Base-by-base conservation (phyloP, 768 basidiomycete genomes). In the Mrakia frigida region DNA sequence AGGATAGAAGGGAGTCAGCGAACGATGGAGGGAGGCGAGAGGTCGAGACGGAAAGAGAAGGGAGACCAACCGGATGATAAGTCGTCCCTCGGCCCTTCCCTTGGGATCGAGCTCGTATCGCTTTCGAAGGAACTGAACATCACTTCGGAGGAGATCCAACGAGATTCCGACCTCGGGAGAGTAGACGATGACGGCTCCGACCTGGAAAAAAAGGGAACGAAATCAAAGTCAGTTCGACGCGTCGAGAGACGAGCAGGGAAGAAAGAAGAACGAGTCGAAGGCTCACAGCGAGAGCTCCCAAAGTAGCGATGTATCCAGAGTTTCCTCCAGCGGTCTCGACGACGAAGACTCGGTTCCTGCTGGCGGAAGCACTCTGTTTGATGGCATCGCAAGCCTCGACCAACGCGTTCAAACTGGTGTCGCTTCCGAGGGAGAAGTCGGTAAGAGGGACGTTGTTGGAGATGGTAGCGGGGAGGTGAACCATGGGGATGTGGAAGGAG, bases 361-460 rank as follows among this genome's bases (percentile, higher is more conserved):
- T 97, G 6, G 97, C 96, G 74, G 92, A 92, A 14, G 97, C 97
- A 81, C 93, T 95, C 86, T 99, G 97, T 85, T 95, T 97, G 85
- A 99, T 98, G 59, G 95, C 90, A 84, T 99, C 97, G 82, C 96
- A 98, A 9, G 97, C 97, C 78, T 95, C 93, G 73, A 98, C 94
- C 41, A 99, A 86, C 3, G 95, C 94, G 83, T 98, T 99, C 86
- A 99, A 86, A 83, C 92, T 92, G n/a, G 97, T 99, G 82, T 99
- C 97, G 80, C 90, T 91, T 65, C 97, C 97, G 77, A 99, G 85
- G 82, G 93, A 95, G 84, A 92, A 93, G 82, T 98, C 95, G 69
- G 96, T 98, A 86, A 98, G 83, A 3, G 97, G 97, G 18, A 99
- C 97, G 80, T 99, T 99, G 85, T 99, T 99, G 80, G 92, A 94